Conservation (phyloP, 2,329 filamentous ascomycete genomes). For the Nemania sp. region DNA sequence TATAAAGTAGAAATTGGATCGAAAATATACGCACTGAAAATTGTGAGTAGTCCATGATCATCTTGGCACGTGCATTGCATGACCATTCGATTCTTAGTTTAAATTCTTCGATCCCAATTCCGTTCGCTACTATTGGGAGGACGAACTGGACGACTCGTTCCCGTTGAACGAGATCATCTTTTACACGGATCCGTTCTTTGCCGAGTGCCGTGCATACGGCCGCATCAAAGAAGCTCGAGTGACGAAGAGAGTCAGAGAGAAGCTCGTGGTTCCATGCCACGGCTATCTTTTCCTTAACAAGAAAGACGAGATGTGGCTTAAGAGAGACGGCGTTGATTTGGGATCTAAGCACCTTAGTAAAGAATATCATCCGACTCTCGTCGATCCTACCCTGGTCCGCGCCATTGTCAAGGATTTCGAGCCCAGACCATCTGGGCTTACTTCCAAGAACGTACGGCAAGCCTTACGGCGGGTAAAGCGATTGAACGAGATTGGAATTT, state of each 20-base stretch:
- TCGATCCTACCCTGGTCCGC: not conserved
- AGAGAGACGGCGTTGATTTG: not conserved
- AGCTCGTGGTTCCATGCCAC: constrained; percentile 1
- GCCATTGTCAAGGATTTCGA: constrained; percentile 6
- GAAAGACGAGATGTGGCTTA: not conserved
- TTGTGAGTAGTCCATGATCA: not conserved
- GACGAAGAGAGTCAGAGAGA: not conserved
- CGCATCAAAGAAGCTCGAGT: constrained; percentile 2
- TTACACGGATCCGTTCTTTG: constrained; percentile 10
- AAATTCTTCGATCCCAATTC: constrained; percentile 4
- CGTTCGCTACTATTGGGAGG: not conserved
- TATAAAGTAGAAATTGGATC: constrained; percentile 8
- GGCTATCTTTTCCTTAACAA: constrained; percentile 6
- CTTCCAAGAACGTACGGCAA: not conserved
- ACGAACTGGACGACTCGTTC: not conserved
- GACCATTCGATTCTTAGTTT: constrained; percentile 1
- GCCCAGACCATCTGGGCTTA: constrained; percentile 1
- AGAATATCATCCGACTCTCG: not conserved
- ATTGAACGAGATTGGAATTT: not conserved
- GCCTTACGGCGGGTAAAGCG: constrained; percentile 1
- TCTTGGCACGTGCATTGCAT: not conserved
- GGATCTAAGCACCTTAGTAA: not conserved
- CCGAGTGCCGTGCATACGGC: constrained; percentile 8
- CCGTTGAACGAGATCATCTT: constrained; percentile 4
- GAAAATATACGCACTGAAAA: constrained; percentile 5